Conservation (phyloP, 345 rosid species). For the Aegle marmelos region DNA sequence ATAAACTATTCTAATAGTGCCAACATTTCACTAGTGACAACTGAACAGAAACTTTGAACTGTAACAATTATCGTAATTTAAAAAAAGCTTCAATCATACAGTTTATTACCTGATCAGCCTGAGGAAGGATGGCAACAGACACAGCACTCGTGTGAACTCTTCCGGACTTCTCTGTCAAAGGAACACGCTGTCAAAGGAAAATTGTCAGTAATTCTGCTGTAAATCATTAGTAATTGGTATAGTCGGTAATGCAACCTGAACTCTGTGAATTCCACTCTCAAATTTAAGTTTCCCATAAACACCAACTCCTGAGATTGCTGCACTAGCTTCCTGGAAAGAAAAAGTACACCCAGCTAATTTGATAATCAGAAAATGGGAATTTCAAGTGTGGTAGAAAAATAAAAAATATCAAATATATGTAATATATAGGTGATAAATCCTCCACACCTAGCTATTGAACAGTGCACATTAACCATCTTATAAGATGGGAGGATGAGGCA, state of each 20-base stretch:
- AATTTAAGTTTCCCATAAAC: conserved; percentile 93
- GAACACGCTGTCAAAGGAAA: conserved; percentile 78
- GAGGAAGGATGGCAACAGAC: conserved; percentile 96
- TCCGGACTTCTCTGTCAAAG: conserved; percentile 91
- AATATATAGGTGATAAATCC: not conserved
- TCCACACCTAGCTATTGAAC: not conserved
- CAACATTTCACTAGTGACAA: not conserved
- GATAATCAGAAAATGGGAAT: conserved; percentile 12
- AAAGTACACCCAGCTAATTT: conserved; percentile 19
- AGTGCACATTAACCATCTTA: not conserved
- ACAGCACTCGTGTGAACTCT: conserved; percentile 92
- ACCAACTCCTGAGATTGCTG: conserved; percentile 76
- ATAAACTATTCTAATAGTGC: not conserved
- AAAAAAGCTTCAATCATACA: conserved; percentile 9
- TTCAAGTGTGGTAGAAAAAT: not conserved
- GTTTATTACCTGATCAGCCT: conserved; percentile 83
- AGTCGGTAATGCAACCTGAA: conserved; percentile 55
- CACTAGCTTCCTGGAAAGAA: conserved; percentile 81
- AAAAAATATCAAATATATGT: not conserved
- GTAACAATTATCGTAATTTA: not conserved
- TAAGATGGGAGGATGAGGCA: not conserved
- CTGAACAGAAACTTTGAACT: not conserved
- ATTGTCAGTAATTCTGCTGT: conserved; percentile 15
- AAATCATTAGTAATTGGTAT: not conserved
- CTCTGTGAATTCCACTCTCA: conserved; percentile 98